These are phyloP conservation scores for Tylopilus rubrobrunneus DNA, from an alignment of 768 basidiomycete genomes.

Conservation along the genomic window DNA sequence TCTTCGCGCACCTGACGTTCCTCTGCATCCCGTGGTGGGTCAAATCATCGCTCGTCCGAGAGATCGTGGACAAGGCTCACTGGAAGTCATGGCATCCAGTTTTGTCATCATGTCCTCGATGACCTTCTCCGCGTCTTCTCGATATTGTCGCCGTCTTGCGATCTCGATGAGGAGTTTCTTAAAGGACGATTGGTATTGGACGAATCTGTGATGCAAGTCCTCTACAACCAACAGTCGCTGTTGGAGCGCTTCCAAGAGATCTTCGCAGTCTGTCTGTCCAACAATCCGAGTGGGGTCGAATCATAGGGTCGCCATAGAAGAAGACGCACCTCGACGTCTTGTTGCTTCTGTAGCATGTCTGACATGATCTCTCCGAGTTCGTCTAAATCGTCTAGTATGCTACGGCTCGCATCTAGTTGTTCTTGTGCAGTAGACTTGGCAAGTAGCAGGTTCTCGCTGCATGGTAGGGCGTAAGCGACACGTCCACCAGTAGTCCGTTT, in stretches of 20 bases:
- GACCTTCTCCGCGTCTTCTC: conserved; percentile 61
- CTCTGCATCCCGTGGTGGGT: conserved; percentile 39
- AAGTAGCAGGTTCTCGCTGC: conserved; percentile 50
- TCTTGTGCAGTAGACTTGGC: conserved; percentile 42
- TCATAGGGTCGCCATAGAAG: neutral
- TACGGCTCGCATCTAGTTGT: conserved; percentile 47
- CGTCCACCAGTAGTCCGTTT: neutral
- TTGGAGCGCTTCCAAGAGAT: conserved; percentile 53
- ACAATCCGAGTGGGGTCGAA: neutral
- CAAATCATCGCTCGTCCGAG: no score
- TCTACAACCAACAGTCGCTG: conserved; percentile 59
- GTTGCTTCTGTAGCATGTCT: conserved; percentile 70
- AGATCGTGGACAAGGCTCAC: conserved; percentile 32
- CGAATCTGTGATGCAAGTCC: conserved; percentile 61
- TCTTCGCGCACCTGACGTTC: conserved; percentile 59
- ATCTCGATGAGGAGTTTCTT: conserved; percentile 73
- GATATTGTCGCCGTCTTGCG: conserved; percentile 60
- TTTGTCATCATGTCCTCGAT: conserved; percentile 64
- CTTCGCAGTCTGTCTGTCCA: conserved; percentile 46
- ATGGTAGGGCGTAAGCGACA: conserved; percentile 4
- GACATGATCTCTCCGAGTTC: conserved; percentile 77
- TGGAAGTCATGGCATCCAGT: conserved; percentile 61
- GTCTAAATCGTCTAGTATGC: conserved; percentile 62
- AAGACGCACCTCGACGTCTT: conserved; percentile 57
- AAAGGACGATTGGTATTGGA: conserved; percentile 70